These are phyloP conservation scores for Priceomyces haplophilus DNA, from an alignment of 805 yeast genomes.

Conservation along the genomic window DNA sequence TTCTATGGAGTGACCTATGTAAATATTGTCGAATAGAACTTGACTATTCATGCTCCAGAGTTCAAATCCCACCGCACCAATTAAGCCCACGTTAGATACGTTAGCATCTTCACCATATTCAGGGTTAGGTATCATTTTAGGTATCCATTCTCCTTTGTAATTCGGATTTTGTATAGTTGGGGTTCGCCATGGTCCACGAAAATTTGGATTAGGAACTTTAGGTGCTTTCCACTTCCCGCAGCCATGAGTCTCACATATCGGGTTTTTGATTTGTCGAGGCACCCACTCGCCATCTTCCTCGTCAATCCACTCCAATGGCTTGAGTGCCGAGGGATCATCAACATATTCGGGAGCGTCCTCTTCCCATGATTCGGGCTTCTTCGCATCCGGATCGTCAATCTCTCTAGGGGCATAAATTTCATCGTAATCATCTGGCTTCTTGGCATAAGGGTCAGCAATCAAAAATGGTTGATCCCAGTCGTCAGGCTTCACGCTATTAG, in stretches of 20 bases:
- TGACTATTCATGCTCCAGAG: constrained; percentile 82
- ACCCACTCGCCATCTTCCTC: constrained; percentile 86
- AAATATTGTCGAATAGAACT: constrained; percentile 77
- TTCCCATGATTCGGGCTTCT: constrained; percentile 78
- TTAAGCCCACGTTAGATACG: constrained; percentile 56
- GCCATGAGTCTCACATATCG: constrained; percentile 65
- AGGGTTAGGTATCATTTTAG: constrained; percentile 66
- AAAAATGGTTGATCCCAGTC: constrained; percentile 75
- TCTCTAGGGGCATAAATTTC: constrained; percentile 55
- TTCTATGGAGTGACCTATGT: constrained; percentile 75
- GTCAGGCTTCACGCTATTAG: constrained; percentile 62
- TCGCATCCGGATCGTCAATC: constrained; percentile 65
- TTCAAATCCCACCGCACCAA: constrained; percentile 85
- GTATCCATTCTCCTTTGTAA: constrained; percentile 77
- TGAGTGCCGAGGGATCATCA: constrained; percentile 61
- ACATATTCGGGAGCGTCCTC: constrained; percentile 58
- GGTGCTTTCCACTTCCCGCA: constrained; percentile 85
- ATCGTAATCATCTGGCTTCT: constrained; percentile 85
- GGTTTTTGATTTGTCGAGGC: constrained; percentile 69
- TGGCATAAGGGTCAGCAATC: constrained; percentile 67
- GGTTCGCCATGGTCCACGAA: constrained; percentile 75
- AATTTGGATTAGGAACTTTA: constrained; percentile 61
- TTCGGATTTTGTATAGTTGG: constrained; percentile 70
- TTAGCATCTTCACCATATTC: constrained; percentile 54
- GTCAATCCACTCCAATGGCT: constrained; percentile 84